These are phyloP conservation scores for Trifolium pratense DNA, from an alignment of 306 rosid genomes.

Conservation along the genomic window DNA sequence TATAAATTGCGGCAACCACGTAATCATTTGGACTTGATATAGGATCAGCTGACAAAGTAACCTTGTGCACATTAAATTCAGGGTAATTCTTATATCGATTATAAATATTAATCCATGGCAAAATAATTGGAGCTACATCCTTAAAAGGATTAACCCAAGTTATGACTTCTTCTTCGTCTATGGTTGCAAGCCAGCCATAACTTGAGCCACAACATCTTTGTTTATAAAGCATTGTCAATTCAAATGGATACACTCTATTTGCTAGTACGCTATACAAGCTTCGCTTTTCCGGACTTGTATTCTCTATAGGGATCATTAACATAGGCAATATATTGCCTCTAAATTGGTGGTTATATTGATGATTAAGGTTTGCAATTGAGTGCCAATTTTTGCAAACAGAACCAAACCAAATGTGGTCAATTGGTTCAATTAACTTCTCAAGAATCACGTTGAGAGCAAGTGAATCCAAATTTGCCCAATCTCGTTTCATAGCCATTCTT, in stretches of 20 bases:
- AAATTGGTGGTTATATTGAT: not conserved
- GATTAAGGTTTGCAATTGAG: not conserved
- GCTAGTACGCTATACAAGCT: not conserved
- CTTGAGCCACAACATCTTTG: constrained; percentile 26
- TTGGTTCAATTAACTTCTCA: not conserved
- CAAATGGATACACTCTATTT: not conserved
- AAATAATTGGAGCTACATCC: not conserved
- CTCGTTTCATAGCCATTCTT: not conserved
- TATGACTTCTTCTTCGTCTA: not conserved
- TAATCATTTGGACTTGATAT: not conserved
- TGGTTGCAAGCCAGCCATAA: not conserved
- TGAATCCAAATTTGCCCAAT: constrained; percentile 3
- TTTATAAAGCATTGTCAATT: not conserved
- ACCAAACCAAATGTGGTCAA: constrained; percentile 3
- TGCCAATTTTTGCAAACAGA: constrained; percentile 21
- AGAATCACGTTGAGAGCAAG: not conserved
- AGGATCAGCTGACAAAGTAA: not conserved
- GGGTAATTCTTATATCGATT: not conserved
- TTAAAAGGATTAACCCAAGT: constrained; percentile 9
- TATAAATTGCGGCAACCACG: constrained; percentile 10
- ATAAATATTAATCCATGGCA: not conserved
- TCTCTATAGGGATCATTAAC: constrained; percentile 5
- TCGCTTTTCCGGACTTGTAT: not conserved
- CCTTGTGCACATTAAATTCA: not conserved
- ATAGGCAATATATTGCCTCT: not conserved